A percentile compares a stretch with the other conserved stretches of the same genome.
These are phyloP conservation scores for Podospora anserina DNA, from an alignment of 495 filamentous ascomycete species.

Conservation along the genomic window DNA sequence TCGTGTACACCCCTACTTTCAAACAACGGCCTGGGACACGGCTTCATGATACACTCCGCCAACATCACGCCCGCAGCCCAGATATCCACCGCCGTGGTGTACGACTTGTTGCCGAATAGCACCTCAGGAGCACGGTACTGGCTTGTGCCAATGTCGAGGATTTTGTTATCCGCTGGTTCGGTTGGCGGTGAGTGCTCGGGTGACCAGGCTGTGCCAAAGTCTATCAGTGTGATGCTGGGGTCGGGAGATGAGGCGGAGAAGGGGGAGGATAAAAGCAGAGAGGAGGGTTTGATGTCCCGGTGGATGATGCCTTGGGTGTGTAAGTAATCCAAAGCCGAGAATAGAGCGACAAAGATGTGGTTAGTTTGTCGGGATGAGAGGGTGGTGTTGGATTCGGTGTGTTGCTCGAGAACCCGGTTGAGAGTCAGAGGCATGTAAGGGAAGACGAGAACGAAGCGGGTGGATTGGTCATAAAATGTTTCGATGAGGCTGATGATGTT, in stretches of 20 bases:
- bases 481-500: slow-evolving; percentile 60
- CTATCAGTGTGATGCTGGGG: slow-evolving; percentile 74
- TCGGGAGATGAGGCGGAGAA: slow-evolving; percentile 59
- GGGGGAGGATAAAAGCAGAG: slow-evolving; percentile 68
- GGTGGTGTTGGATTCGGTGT: background rate
- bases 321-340: slow-evolving; percentile 66
- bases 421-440: slow-evolving; percentile 78
- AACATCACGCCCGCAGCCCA: slow-evolving; percentile 88
- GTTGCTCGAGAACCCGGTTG: slow-evolving; percentile 31
- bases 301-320: slow-evolving; percentile 79
- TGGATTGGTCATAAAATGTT: slow-evolving; percentile 67
- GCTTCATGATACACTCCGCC: slow-evolving; percentile 53
- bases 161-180: slow-evolving; percentile 67
- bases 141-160: slow-evolving; percentile 90
- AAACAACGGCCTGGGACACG: slow-evolving; percentile 60
- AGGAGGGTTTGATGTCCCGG: slow-evolving; percentile 90
- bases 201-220: slow-evolving; percentile 91
- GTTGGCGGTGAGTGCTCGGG: slow-evolving; percentile 52
- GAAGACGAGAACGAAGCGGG: slow-evolving; percentile 72
- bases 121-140: slow-evolving; percentile 88
- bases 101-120: slow-evolving; percentile 76
- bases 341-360: slow-evolving; percentile 60
- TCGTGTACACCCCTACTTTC: slow-evolving; percentile 66
- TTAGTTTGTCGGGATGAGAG: slow-evolving; percentile 33
- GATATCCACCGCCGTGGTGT: slow-evolving; percentile 71